phyloP scores from a whole-genome alignment of 2,329 filamentous ascomycete genomes.

The Hymenoscyphus albidus region DNA sequence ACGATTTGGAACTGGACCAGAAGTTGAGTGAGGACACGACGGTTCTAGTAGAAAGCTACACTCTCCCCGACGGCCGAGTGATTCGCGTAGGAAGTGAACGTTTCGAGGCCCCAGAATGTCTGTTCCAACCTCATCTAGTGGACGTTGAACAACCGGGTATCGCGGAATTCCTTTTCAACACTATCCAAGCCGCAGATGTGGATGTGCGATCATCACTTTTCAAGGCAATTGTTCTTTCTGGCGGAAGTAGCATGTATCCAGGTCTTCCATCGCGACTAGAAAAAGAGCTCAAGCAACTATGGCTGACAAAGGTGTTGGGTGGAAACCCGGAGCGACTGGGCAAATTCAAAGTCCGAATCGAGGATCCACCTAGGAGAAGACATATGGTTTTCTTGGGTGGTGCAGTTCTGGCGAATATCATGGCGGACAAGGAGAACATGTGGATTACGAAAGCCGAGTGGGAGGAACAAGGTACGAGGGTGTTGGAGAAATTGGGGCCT shows the following conservation, averaged over 20 bases:
- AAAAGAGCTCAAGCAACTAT: constrained; percentile 98
- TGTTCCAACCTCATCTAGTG: constrained; percentile 97
- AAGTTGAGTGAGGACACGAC: constrained; percentile 95
- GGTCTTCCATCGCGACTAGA: constrained; percentile 90
- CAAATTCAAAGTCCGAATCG: constrained; percentile 99
- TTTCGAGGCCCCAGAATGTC: constrained; percentile 95
- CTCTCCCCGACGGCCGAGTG: constrained; percentile 89
- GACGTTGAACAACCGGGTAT: constrained; percentile 97
- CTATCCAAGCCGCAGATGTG: constrained; percentile 91
- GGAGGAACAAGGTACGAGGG: constrained; percentile 83
- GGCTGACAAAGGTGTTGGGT: constrained; percentile 85
- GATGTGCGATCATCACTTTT: constrained; percentile 91
- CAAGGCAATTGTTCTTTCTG: constrained; percentile 95
- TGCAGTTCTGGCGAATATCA: constrained; percentile 95
- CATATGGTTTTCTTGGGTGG: constrained; percentile 99
- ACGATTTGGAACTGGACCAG: constrained; percentile 95
- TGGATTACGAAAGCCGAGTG: constrained; percentile 98
- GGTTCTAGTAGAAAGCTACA: constrained; percentile 95
- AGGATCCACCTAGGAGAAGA: constrained; percentile 89
- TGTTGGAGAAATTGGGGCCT: constrained; percentile 88
- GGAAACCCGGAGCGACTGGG: constrained; percentile 89
- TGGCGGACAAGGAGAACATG: constrained; percentile 98
- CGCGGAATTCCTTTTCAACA: constrained; percentile 97
- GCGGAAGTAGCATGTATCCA: constrained; percentile 98
- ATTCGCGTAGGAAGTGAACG: constrained; percentile 95